These are phyloP conservation scores for Polyplosphaeria fusca DNA, from an alignment of 495 filamentous ascomycete genomes.

Conservation along the genomic window DNA sequence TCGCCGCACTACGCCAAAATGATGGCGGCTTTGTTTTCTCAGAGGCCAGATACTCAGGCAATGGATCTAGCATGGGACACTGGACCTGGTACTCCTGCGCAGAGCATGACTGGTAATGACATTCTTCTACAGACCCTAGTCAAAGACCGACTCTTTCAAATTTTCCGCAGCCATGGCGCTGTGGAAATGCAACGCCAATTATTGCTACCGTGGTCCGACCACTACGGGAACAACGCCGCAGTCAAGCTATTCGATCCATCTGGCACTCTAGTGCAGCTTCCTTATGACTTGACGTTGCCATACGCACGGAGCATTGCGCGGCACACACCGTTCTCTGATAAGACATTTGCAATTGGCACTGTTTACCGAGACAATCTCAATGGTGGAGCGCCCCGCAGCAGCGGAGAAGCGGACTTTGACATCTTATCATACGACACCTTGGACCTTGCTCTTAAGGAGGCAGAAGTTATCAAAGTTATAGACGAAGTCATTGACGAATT, in stretches of 20 bases:
- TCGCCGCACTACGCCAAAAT: constrained; percentile 91
- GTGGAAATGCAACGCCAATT: constrained; percentile 71
- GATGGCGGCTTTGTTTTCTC: constrained; percentile 75
- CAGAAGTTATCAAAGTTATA: constrained; percentile 89
- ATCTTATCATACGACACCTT: constrained; percentile 75
- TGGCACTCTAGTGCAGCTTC: constrained; percentile 83
- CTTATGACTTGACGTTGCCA: constrained; percentile 86
- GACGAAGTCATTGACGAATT: constrained; percentile 87
- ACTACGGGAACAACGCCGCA: constrained; percentile 65
- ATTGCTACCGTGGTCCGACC: constrained; percentile 75
- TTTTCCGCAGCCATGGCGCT: constrained; percentile 91
- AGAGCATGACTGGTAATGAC: constrained; percentile 56
- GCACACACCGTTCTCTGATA: constrained; percentile 62
- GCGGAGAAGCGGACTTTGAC: constrained; percentile 93
- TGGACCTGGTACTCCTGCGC: constrained; percentile 45
- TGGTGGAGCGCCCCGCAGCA: constrained; percentile 74
- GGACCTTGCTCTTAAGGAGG: constrained; percentile 87
- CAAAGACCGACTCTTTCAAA: constrained; percentile 67
- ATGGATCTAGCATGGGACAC: constrained; percentile 89
- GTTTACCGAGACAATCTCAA: constrained; percentile 79
- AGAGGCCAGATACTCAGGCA: constrained; percentile 63
- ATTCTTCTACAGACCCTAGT: constrained; percentile 70
- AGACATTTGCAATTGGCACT: constrained; percentile 83
- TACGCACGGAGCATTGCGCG: constrained; percentile 82
- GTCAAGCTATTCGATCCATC: constrained; percentile 77